Conservation (phyloP, 179 eudicot species). For the Gypsophila paniculata region DNA sequence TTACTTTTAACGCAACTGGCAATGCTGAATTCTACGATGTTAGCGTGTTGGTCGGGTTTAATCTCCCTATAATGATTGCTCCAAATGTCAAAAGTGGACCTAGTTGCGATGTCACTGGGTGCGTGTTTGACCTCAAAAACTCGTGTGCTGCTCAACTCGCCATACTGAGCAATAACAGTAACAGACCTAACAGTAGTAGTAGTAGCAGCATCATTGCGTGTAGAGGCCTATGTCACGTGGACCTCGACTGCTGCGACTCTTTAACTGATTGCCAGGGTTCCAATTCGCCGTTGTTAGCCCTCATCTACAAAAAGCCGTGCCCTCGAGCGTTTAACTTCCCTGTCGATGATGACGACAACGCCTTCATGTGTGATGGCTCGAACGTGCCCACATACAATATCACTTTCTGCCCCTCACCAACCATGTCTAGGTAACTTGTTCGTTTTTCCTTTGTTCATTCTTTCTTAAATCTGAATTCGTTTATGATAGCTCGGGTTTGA, state of each 20-base stretch:
- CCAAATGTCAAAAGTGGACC: constrained; percentile 11
- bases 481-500: too few relatives aligned
- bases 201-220: constrained; percentile 15
- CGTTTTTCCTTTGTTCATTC: neutral
- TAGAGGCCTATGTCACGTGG: constrained; percentile 21
- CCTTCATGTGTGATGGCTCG: constrained; percentile 14
- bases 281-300: neutral
- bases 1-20: neutral
- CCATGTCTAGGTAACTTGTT: neutral
- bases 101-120: too few relatives aligned
- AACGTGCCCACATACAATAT: constrained; percentile 10
- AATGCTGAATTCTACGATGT: constrained; percentile 1
- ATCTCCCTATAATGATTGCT: constrained; percentile 19
- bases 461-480: too few relatives aligned
- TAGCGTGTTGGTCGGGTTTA: constrained; percentile 25
- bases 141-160: constrained; percentile 16
- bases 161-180: neutral
- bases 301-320: constrained; percentile 18
- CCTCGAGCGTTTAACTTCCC: constrained; percentile 24
- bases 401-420: constrained; percentile 28
- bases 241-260: constrained; percentile 18
- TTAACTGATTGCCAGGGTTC: constrained; percentile 11
- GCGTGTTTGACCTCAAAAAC: neutral
- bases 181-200: neutral
- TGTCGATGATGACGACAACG: neutral